Conservation (phyloP, 345 rosid genomes). For the Erodium maritimum region DNA sequence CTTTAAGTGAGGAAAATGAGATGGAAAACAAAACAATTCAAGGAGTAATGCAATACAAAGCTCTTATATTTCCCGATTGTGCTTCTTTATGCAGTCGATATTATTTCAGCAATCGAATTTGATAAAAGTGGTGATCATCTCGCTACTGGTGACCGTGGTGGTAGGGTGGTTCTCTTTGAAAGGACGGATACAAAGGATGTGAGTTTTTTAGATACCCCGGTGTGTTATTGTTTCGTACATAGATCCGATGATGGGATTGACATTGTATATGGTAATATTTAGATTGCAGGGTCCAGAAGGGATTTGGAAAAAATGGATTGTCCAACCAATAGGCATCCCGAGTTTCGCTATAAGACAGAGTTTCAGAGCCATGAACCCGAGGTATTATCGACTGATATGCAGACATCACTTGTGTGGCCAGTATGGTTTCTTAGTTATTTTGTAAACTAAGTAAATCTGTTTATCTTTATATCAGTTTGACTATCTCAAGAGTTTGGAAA, state of each 20-base stretch:
- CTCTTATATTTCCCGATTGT: conserved; percentile 6
- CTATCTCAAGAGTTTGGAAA: conserved; percentile 99
- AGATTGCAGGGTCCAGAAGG: conserved; percentile 70
- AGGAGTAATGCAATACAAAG: too few species aligned
- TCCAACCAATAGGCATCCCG: conserved; percentile 71
- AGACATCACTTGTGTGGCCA: neutral
- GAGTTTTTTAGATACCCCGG: conserved; percentile 14
- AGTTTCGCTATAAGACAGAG: conserved; percentile 96
- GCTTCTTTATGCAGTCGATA: conserved; percentile 64
- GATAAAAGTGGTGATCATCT: conserved; percentile 96
- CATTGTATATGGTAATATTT: conserved; percentile 14
- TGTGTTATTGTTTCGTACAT: neutral
- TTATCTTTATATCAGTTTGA: conserved; percentile 59
- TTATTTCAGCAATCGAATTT: conserved; percentile 96
- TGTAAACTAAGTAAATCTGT: conserved; percentile 1
- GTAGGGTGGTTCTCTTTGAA: conserved; percentile 97
- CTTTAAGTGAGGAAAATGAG: too few species aligned
- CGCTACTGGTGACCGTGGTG: conserved; percentile 99
- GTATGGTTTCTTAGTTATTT: neutral
- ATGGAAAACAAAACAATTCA: too few species aligned
- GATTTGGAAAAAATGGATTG: conserved; percentile 68
- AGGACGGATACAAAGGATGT: conserved; percentile 79
- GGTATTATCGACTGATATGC: conserved; percentile 26
- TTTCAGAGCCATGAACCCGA: conserved; percentile 99
- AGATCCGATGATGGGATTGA: neutral